phyloP scores from a whole-genome alignment of 2,329 filamentous ascomycete species.

The Hymenoscyphus fraxineus region DNA sequence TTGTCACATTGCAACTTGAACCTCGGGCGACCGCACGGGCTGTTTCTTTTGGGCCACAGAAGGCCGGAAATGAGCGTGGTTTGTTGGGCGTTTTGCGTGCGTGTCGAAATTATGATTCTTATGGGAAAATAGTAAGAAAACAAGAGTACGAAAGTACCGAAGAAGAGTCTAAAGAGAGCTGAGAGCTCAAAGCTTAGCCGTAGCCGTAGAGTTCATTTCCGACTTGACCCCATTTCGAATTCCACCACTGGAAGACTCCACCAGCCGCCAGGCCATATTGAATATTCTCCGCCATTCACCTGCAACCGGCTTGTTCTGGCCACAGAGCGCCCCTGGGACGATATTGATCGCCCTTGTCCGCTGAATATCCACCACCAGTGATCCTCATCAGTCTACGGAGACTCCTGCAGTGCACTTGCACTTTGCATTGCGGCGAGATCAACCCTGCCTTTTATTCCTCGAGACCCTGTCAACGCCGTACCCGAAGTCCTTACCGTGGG shows the following conservation, averaged over 20 bases:
- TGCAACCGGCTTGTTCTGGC: background rate
- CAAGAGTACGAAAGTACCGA: background rate
- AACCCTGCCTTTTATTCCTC: background rate
- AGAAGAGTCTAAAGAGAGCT: background rate
- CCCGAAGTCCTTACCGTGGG: background rate
- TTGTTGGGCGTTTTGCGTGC: background rate
- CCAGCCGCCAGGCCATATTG: slow-evolving; percentile 1
- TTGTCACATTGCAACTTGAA: background rate
- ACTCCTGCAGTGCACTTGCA: background rate
- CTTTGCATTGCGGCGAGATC: slow-evolving; percentile 7
- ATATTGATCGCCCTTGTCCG: background rate
- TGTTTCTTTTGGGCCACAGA: background rate
- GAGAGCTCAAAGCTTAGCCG: background rate
- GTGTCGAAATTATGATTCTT: slow-evolving; percentile 1
- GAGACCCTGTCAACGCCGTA: slow-evolving; percentile 9
- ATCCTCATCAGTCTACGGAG: slow-evolving; percentile 5
- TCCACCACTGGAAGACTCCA: background rate
- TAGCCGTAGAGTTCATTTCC: background rate
- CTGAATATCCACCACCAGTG: slow-evolving; percentile 1
- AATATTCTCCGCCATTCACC: background rate
- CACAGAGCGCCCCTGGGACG: background rate
- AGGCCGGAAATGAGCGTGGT: background rate
- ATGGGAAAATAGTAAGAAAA: background rate
- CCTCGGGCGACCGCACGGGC: background rate
- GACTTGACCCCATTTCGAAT: background rate